A percentile compares a stretch with the other conserved stretches of the same genome.
Evolutionary conservation across 1,284 basidiomycete genomes (phyloP).

Genomic region (Fistulinella cinereoalba): DNA sequence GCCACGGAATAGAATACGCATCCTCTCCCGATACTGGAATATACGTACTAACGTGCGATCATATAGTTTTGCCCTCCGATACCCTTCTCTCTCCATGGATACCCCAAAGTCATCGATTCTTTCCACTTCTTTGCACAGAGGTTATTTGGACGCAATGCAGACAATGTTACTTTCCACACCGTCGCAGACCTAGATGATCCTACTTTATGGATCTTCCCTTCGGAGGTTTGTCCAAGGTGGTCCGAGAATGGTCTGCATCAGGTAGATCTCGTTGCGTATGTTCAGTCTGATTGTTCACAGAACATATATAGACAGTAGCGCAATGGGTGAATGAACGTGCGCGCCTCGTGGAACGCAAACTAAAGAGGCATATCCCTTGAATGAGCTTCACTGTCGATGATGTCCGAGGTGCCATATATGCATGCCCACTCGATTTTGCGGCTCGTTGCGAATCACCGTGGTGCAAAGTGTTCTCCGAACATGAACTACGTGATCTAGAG

Average conservation of each 20-base stretch:
- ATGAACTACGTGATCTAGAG: constrained; percentile 42
- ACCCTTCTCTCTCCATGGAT: constrained; percentile 30
- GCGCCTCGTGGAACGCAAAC: constrained; percentile 37
- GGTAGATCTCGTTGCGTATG: constrained; percentile 3
- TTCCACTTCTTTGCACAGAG: constrained; percentile 46
- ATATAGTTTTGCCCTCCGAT: constrained; percentile 19
- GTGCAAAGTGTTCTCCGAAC: constrained; percentile 40
- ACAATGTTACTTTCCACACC: constrained; percentile 33
- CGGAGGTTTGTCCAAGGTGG: constrained; percentile 37
- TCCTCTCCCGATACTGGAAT: neutral
- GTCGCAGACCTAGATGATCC: constrained; percentile 39
- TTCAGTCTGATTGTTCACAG: neutral
- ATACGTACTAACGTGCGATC: neutral
- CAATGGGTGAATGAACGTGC: constrained; percentile 42
- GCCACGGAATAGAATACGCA: constrained; percentile 42
- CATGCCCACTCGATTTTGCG: constrained; percentile 46
- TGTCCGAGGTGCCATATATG: constrained; percentile 45
- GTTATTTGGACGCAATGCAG: constrained; percentile 37
- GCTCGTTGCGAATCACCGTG: constrained; percentile 39
- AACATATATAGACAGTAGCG: constrained; percentile 26
- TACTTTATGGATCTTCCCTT: constrained; percentile 44
- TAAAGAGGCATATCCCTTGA: constrained; percentile 37
- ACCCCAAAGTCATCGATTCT: constrained; percentile 43
- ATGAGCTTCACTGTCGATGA: constrained; percentile 34
- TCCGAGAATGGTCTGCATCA: neutral